Evolutionary conservation across 2,329 filamentous ascomycete genomes (phyloP).

Genomic region (Ophiostoma piceae): DNA sequence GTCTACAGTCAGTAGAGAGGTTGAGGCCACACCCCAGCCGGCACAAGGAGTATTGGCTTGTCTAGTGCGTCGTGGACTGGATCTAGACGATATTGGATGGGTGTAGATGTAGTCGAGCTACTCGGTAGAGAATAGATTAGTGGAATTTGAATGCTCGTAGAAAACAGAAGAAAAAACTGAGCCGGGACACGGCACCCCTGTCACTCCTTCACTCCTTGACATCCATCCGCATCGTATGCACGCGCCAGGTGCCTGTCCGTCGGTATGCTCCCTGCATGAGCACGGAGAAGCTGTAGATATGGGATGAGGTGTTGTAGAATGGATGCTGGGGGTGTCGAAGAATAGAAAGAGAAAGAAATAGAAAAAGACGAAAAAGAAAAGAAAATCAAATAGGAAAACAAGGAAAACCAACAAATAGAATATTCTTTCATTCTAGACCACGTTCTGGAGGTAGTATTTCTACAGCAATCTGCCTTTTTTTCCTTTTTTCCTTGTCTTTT

Average conservation of each 20-base stretch:
- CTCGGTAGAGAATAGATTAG: too few species aligned
- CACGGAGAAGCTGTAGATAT: background rate
- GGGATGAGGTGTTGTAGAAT: background rate
- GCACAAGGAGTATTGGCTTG: background rate
- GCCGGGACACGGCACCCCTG: background rate
- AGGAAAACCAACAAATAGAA: background rate
- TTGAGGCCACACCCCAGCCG: background rate
- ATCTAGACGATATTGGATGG: background rate
- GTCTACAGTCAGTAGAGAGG: too few species aligned
- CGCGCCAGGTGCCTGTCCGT: background rate
- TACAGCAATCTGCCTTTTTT: background rate
- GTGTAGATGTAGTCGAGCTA: background rate
- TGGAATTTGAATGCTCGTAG: too few species aligned
- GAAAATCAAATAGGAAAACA: too few species aligned
- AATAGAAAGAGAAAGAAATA: too few species aligned
- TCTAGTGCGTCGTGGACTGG: background rate
- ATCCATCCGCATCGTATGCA: background rate
- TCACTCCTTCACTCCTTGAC: background rate
- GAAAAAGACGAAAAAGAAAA: too few species aligned
- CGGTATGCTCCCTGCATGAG: background rate
- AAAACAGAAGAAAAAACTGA: too few species aligned
- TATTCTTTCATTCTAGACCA: conserved; percentile 9
- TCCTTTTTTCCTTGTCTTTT: background rate
- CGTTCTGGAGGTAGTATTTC: conserved; percentile 9
- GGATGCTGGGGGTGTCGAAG: background rate